phyloP scores from a whole-genome alignment of 2,329 filamentous ascomycete species.

The Aspergillus neoniger region DNA sequence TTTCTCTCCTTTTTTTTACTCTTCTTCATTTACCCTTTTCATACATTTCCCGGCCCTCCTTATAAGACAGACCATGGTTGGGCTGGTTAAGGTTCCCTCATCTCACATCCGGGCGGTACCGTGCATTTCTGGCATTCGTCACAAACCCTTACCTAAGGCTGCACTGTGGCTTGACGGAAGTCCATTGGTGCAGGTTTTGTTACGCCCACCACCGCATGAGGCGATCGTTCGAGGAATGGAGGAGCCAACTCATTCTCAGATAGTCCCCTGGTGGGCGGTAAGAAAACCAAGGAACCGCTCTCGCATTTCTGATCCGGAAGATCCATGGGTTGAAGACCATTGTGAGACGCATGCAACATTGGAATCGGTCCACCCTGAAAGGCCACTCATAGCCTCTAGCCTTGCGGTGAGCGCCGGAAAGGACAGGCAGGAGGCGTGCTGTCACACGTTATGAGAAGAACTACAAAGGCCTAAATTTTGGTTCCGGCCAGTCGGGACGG shows the following conservation, averaged over 20 bases:
- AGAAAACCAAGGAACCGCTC: not conserved
- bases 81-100: conserved; percentile 1
- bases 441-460: conserved; percentile 6
- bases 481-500: conserved; percentile 12
- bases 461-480: conserved; percentile 8
- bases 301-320: conserved; percentile 1
- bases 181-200: not conserved
- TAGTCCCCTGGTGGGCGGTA: not conserved
- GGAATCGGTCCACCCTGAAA: not conserved
- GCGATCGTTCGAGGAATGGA: not conserved
- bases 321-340: conserved; percentile 3
- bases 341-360: conserved; percentile 1
- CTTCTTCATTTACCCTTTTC: not conserved
- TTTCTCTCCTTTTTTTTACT: not conserved
- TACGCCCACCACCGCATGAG: not conserved
- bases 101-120: conserved; percentile 5
- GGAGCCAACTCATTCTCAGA: not conserved
- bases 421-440: conserved; percentile 2
- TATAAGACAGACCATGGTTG: conserved; percentile 6
- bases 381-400: not conserved
- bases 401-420: conserved; percentile 1
- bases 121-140: conserved; percentile 4
- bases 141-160: not conserved
- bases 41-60: not conserved
- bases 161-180: not conserved